phyloP scores from a whole-genome alignment of 768 basidiomycete species.

The Bullera alba region DNA sequence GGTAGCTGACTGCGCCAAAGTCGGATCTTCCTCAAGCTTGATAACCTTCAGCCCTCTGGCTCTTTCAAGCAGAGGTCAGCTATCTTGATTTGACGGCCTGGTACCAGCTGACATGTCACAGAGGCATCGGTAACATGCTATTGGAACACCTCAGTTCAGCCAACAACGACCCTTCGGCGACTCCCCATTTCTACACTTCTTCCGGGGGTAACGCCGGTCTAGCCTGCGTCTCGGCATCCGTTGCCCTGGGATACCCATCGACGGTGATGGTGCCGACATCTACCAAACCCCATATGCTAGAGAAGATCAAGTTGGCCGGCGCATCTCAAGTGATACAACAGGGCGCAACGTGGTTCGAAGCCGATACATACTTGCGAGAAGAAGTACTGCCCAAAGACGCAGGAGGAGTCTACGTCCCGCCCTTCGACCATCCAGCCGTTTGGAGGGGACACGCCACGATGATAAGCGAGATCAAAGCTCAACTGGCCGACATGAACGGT shows the following conservation, averaged over 20 bases:
- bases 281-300: slow-evolving; percentile 24
- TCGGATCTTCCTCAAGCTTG: slow-evolving; percentile 33
- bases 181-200: slow-evolving; percentile 22
- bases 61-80: slow-evolving; percentile 39
- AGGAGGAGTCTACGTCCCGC: slow-evolving; percentile 33
- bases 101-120: background rate
- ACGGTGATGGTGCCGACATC: slow-evolving; percentile 27
- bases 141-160: background rate
- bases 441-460: slow-evolving; percentile 29
- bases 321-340: slow-evolving; percentile 22
- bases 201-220: slow-evolving; percentile 40
- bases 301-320: slow-evolving; percentile 14
- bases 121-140: slow-evolving; percentile 30
- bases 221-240: slow-evolving; percentile 21
- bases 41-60: slow-evolving; percentile 33
- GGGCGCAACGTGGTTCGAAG: slow-evolving; percentile 24
- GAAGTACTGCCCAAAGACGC: slow-evolving; percentile 10
- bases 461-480: slow-evolving; percentile 25
- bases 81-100: background rate
- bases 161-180: background rate
- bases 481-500: slow-evolving; percentile 7
- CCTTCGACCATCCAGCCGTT: slow-evolving; percentile 32
- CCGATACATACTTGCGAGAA: slow-evolving; percentile 20
- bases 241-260: slow-evolving; percentile 15
- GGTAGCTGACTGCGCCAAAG: background rate